Conservation (phyloP, 2,329 filamentous ascomycete species). For the Thelonectria olida region DNA sequence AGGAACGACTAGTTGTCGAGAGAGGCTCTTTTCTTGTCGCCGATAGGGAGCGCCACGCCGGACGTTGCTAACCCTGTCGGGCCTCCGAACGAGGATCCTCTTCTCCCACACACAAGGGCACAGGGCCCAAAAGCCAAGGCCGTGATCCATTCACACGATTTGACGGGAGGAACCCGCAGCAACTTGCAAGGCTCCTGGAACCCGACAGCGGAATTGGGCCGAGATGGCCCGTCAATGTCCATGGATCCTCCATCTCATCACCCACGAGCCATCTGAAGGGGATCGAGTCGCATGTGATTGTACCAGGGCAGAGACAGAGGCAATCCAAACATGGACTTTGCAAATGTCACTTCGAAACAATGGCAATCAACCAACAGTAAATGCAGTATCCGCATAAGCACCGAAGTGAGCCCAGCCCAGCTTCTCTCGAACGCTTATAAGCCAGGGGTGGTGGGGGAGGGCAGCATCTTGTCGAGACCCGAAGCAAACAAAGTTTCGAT, state of each 20-base stretch:
- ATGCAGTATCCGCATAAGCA: constrained; percentile 36
- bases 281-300: constrained; percentile 32
- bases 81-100: not conserved
- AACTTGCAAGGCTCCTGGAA: not conserved
- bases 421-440: not conserved
- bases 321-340: constrained; percentile 9
- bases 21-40: not conserved
- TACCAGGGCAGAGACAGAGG: not conserved
- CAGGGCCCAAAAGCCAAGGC: constrained; percentile 1
- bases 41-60: constrained; percentile 9
- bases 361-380: not conserved
- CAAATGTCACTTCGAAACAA: constrained; percentile 26
- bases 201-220: constrained; percentile 30
- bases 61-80: constrained; percentile 5
- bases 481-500: no score
- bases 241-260: constrained; percentile 16
- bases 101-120: not conserved
- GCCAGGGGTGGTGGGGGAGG: no score
- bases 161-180: not conserved
- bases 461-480: no score
- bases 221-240: constrained; percentile 5
- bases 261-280: constrained; percentile 1
- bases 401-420: constrained; percentile 30
- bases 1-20: constrained; percentile 1
- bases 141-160: not conserved